Conservation (phyloP, 208 protist genomes). For the Trypanosoma congolense region DNA sequence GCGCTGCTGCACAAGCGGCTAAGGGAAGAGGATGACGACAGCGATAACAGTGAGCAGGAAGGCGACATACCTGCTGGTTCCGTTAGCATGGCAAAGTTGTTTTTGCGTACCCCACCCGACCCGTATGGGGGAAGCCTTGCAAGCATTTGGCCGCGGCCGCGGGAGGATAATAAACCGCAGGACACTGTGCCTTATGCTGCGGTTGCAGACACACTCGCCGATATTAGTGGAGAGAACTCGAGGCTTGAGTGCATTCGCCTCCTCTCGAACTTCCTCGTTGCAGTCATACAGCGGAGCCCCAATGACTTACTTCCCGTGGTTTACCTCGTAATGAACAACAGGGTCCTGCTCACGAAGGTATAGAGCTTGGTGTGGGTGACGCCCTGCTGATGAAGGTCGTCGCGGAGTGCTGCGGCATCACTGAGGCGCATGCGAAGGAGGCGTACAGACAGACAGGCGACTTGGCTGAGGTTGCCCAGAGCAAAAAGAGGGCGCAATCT, state of each 20-base stretch:
- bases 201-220: conserved; percentile 70
- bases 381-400: conserved; percentile 94
- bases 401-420: conserved; percentile 92
- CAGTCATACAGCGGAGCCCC: conserved; percentile 81
- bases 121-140: conserved; percentile 23
- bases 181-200: conserved; percentile 65
- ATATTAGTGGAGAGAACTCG: conserved; percentile 80
- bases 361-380: conserved; percentile 98
- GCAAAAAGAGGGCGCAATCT: conserved; percentile 74
- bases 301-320: conserved; percentile 84
- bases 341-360: conserved; percentile 92
- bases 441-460: conserved; percentile 91
- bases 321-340: conserved; percentile 96
- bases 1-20: conserved; percentile 4
- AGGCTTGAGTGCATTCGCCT: conserved; percentile 85
- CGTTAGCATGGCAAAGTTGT: conserved; percentile 77
- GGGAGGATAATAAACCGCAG: not conserved
- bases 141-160: conserved; percentile 41
- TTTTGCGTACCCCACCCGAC: conserved; percentile 46
- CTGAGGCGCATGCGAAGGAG: conserved; percentile 73
- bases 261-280: conserved; percentile 81
- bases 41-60: conserved; percentile 15
- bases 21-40: conserved; percentile 12
- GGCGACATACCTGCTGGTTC: conserved; percentile 26
- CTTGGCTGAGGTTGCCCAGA: conserved; percentile 93